Evolutionary conservation across 1,284 basidiomycete genomes (phyloP), one percentile per base, ranked within the genome.

Genomic region (Ustilago xerochloae): DNA sequence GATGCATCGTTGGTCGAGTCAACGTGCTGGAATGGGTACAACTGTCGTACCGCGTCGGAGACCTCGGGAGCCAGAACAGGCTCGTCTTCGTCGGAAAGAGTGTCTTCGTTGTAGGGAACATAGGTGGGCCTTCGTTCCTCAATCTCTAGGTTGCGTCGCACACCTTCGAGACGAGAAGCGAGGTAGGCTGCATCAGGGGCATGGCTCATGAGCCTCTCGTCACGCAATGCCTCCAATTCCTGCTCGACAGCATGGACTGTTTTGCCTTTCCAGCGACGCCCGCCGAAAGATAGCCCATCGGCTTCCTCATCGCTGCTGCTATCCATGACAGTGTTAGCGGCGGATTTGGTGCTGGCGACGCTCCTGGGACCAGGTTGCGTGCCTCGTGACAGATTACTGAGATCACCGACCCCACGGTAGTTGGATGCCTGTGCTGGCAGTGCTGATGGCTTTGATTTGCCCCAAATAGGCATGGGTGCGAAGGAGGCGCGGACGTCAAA

Each of bases 181-280:
- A 81, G 70, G 39, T 81, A 81, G 30, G 64, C 69, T 1, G 80
- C 68, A 36, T 81, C 80, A 7, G 79, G 80, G 7, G 80, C 78
- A 49, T 81, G 77, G 38, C 74, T 78, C 78, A 81, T 78, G 29
- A 80, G 60, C 32, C 63, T 63, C n/a, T 63, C 54, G 50, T 81
- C 77, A 12, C 79, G 72, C 47, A 81, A 43, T 15, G 68, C 63
- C 51, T 81, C 80, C 48, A 81, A 65, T 50, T 81, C 80, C 43
- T 62, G 77, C 61, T 81, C 80, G 28, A 81, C 78, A 9, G 80
- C 80, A 50, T 80, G 77, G 4, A 75, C 77, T n/a, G 80, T 81
- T 63, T 78, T 80, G 58, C 80, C 80, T 51, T 71, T 81, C 75
- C 75, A 81, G 28, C 65, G 57, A 6, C 66, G 57, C 15, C 78